Conservation (phyloP, 805 yeast genomes). For the Kodamaea nitidulidarum region DNA sequence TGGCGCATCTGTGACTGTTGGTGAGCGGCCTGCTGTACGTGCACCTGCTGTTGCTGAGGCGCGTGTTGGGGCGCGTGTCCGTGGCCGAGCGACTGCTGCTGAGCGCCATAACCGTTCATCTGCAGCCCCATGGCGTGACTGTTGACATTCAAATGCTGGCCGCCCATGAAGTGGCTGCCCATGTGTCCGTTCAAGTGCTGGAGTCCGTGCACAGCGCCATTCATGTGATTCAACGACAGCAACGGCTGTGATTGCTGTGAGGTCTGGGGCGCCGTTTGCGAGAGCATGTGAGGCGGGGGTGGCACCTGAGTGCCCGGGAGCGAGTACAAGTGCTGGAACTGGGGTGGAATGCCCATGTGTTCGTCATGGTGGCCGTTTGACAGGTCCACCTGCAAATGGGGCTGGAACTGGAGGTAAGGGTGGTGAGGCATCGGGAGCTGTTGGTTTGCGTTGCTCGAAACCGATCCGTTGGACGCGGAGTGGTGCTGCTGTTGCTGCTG, state of each 20-base stretch:
- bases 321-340: constrained; percentile 11
- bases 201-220: constrained; percentile 8
- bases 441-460: constrained; percentile 1
- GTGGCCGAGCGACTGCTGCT: constrained; percentile 4
- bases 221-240: constrained; percentile 7
- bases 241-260: constrained; percentile 4
- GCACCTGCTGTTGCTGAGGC: constrained; percentile 7
- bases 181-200: constrained; percentile 9
- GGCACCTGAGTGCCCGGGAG: constrained; percentile 8
- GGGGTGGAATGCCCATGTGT: constrained; percentile 9
- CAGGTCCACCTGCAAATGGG: constrained; percentile 9
- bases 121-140: constrained; percentile 7
- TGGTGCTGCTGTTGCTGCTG: constrained; percentile 9
- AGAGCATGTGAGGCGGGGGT: constrained; percentile 5
- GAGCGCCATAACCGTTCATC: constrained; percentile 3
- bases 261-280: neutral
- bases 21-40: constrained; percentile 8
- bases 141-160: constrained; percentile 10
- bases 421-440: constrained; percentile 10
- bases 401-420: constrained; percentile 11
- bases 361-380: constrained; percentile 7
- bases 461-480: constrained; percentile 3
- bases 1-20: constrained; percentile 12
- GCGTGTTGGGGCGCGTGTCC: constrained; percentile 8
- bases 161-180: constrained; percentile 4